phyloP scores from a whole-genome alignment of 495 filamentous ascomycete genomes.

The Letharia columbiana region DNA sequence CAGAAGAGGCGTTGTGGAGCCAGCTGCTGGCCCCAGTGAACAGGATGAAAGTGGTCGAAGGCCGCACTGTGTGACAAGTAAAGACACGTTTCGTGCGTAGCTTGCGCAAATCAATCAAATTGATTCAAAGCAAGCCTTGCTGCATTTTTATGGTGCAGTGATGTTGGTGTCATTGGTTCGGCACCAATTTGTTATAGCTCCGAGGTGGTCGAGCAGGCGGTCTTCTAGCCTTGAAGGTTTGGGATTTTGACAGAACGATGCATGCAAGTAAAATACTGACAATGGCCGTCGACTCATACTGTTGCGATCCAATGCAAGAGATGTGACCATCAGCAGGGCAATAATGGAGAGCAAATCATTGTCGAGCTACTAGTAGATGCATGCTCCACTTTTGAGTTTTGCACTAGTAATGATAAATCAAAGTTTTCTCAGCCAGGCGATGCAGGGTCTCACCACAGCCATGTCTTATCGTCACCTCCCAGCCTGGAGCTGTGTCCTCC shows the following conservation, averaged over 20 bases:
- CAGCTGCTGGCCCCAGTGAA: not conserved
- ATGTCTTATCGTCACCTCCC: not conserved
- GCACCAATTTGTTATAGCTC: too few species aligned
- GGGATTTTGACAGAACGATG: not conserved
- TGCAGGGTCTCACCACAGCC: conserved; percentile 3
- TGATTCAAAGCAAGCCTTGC: not conserved
- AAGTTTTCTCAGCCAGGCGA: not conserved
- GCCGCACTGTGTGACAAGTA: not conserved
- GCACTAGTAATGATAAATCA: not conserved
- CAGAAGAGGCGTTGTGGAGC: not conserved
- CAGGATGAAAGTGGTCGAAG: not conserved
- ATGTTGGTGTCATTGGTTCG: not conserved
- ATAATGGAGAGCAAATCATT: not conserved
- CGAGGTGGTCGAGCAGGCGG: not conserved
- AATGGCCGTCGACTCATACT: not conserved
- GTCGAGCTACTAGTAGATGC: not conserved
- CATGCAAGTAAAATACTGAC: not conserved
- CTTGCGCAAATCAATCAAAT: not conserved
- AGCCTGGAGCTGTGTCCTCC: conserved; percentile 9
- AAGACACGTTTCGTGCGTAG: not conserved
- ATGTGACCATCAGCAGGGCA: not conserved
- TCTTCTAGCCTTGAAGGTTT: not conserved
- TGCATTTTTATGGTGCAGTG: not conserved
- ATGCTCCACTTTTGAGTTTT: not conserved
- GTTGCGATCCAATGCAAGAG: not conserved